Percentiles rank a stretch among this genome's conserved stretches.
These are phyloP conservation scores for Oryza glumipatula DNA, from an alignment of 176 grass and related monocot genomes.

Conservation along the genomic window DNA sequence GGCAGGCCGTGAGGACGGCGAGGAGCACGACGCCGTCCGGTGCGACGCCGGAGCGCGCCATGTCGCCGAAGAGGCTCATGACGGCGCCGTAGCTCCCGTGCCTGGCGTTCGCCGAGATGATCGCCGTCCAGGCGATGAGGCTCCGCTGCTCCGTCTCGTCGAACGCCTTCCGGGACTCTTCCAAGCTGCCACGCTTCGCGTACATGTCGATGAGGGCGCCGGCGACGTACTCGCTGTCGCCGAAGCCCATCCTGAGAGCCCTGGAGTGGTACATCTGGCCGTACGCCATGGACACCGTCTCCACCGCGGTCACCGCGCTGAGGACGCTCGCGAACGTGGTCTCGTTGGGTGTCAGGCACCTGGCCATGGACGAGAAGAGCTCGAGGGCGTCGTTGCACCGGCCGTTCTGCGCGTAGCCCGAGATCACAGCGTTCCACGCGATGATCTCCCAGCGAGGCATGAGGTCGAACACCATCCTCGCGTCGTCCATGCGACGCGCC, in stretches of 20 bases:
- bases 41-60: conserved; percentile 46
- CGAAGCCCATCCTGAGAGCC: conserved; percentile 54
- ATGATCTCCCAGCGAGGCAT: conserved; percentile 58
- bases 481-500: conserved; percentile 51
- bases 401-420: conserved; percentile 79
- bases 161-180: conserved; percentile 64
- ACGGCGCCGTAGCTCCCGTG: conserved; percentile 61
- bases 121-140: conserved; percentile 71
- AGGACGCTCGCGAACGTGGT: conserved; percentile 79
- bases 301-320: conserved; percentile 54
- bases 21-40: conserved; percentile 74
- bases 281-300: conserved; percentile 69
- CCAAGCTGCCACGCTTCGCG: conserved; percentile 72
- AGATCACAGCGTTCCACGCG: conserved; percentile 83
- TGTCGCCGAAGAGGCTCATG: conserved; percentile 64
- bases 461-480: conserved; percentile 57
- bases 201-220: conserved; percentile 92
- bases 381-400: conserved; percentile 57
- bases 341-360: conserved; percentile 56
- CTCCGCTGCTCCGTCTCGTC: conserved; percentile 34
- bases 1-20: conserved; percentile 72
- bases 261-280: conserved; percentile 72
- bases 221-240: conserved; percentile 58
- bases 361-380: conserved; percentile 64
- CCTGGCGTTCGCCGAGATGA: conserved; percentile 74